Conservation (phyloP, 306 rosid genomes). For the Benincasa hispida region DNA sequence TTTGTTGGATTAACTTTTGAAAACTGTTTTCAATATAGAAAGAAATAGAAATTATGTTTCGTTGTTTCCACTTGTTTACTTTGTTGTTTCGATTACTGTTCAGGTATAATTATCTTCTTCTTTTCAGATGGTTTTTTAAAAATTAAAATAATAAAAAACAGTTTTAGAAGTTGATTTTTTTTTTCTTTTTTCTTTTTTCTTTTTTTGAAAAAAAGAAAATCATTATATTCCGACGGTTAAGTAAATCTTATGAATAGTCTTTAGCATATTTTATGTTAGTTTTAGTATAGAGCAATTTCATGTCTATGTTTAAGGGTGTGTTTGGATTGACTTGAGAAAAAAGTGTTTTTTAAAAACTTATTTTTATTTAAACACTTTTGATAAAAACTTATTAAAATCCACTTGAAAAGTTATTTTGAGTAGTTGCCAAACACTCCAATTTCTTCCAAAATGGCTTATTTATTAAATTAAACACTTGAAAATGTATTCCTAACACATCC, state of each 20-base stretch:
- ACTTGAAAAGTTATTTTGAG: too few species aligned
- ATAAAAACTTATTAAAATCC: too few species aligned
- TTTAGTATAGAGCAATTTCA: not conserved
- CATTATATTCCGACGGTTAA: not conserved
- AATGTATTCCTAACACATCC: too few species aligned
- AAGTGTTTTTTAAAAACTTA: too few species aligned
- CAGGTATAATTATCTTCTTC: not conserved
- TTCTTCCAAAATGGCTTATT: too few species aligned
- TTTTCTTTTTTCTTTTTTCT: not conserved
- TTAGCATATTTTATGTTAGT: not conserved
- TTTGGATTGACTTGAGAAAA: too few species aligned
- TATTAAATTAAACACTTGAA: too few species aligned
- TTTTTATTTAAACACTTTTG: too few species aligned
- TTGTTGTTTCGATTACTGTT: not conserved
- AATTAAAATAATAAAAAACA: not conserved
- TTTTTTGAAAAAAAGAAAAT: too few species aligned
- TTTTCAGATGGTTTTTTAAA: not conserved
- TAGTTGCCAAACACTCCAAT: too few species aligned
- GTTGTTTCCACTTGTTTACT: not conserved
- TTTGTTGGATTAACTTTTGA: not conserved
- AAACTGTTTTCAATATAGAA: not conserved
- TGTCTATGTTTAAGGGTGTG: not conserved
- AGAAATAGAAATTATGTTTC: not conserved
- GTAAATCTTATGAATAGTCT: not conserved
- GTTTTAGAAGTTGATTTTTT: not conserved